phyloP scores from a whole-genome alignment of 2,329 filamentous ascomycete genomes.

The Keithomyces neogunnii region DNA sequence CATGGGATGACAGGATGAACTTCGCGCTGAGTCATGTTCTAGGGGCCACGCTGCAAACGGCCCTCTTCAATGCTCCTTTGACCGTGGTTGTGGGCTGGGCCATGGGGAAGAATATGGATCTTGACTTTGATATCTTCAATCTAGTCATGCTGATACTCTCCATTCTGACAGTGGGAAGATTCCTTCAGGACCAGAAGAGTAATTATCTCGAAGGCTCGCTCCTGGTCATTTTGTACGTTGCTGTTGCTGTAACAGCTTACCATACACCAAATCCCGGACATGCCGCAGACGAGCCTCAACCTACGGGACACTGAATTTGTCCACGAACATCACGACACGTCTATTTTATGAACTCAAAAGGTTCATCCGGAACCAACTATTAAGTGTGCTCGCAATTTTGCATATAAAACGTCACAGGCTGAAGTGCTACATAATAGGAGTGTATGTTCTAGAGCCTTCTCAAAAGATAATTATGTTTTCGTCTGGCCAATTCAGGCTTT shows the following conservation, averaged over 20 bases:
- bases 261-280: no score
- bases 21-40: constrained; percentile 12
- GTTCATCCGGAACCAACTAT: no score
- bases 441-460: not conserved
- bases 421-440: no score
- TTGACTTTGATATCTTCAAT: constrained; percentile 12
- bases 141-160: constrained; percentile 12
- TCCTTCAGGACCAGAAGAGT: constrained; percentile 10
- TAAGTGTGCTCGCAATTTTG: no score
- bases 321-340: no score
- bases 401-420: no score
- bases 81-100: constrained; percentile 10
- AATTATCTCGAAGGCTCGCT: constrained; percentile 12
- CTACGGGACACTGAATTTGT: no score
- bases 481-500: constrained; percentile 53
- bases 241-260: no score
- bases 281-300: no score
- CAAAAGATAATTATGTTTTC: constrained; percentile 20
- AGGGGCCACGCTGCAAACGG: constrained; percentile 12
- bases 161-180: constrained; percentile 10
- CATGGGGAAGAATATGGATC: constrained; percentile 10
- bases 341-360: no score
- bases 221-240: not conserved
- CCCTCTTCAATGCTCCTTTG: constrained; percentile 12
- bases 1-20: constrained; percentile 52